Evolutionary conservation across 1,139 yeast species (phyloP).

Genomic region (Magnusiomyces ingens): DNA sequence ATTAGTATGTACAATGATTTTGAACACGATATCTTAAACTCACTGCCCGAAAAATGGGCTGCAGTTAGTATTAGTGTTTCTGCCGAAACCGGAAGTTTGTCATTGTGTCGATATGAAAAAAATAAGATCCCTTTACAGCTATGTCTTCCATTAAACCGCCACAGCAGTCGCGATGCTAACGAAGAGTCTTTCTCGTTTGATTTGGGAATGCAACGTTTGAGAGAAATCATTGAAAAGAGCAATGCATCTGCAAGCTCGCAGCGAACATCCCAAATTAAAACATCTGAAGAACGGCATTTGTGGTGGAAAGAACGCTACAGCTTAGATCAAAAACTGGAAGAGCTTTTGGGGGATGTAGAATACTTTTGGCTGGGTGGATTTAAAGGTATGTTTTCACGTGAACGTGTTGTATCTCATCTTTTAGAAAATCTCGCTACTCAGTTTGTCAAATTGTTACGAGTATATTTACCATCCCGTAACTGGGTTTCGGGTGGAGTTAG

Average conservation of each 20-base stretch:
- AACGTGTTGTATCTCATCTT: slow-evolving; percentile 27
- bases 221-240: slow-evolving; percentile 51
- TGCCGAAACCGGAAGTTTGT: slow-evolving; percentile 48
- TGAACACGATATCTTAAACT: not conserved
- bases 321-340: slow-evolving; percentile 51
- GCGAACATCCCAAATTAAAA: slow-evolving; percentile 34
- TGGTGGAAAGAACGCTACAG: slow-evolving; percentile 77
- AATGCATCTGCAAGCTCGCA: slow-evolving; percentile 47
- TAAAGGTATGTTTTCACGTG: slow-evolving; percentile 47
- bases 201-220: slow-evolving; percentile 42
- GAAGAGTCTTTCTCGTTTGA: slow-evolving; percentile 41
- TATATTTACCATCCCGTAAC: slow-evolving; percentile 32
- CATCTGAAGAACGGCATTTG: slow-evolving; percentile 53
- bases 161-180: slow-evolving; percentile 41
- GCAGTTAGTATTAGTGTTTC: slow-evolving; percentile 61
- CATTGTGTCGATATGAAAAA: slow-evolving; percentile 44
- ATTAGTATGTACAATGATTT: not conserved
- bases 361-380: slow-evolving; percentile 79
- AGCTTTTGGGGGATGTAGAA: slow-evolving; percentile 55
- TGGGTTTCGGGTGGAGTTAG: slow-evolving; percentile 13
- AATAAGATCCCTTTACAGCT: slow-evolving; percentile 41
- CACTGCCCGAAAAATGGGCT: slow-evolving; percentile 40
- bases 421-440: slow-evolving; percentile 37
- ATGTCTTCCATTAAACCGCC: slow-evolving; percentile 56
- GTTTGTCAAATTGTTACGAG: slow-evolving; percentile 34